Base-by-base conservation (phyloP, 306 rosid species). In the Rubus parviflorus region DNA sequence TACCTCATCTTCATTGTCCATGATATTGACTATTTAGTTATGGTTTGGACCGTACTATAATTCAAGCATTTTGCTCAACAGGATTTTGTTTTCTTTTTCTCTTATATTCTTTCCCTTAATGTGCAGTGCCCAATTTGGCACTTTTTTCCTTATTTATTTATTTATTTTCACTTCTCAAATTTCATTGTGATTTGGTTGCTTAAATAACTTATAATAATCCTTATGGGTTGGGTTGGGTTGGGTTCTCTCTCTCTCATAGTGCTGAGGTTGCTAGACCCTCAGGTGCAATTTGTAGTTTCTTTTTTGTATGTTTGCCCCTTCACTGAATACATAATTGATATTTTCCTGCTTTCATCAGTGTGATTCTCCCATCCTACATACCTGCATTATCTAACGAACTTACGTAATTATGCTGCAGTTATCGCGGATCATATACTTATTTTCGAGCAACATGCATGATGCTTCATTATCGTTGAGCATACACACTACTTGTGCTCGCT, bases 401-500 rank as follows among this genome's bases (percentile, higher is more conserved):
- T 81, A 73, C 51, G 7, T 30, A 68, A 22, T 77, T 73, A 60
- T 82, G 80, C 47, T 88, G 92, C 97, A 95, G 99, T 82, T 95
- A 80, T 92, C 99, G 8, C 94, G 97, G 77, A 95, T 95, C 76
- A 95, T 95, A 76, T 95, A 92, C 88, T 88, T 95, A 86, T 95
- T 92, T 87, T 95, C 99, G 58, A 95, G 97, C 81, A 95, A 92
- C 83, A 95, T 95, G 99, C 99, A 95, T 51, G 99, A 95, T 15
- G 99, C 99, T 49, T 95, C 99, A 20, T 85, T 95, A 81, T 88
- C 97, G 8, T 88, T 95, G 85, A 92, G 98, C 90, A 91, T 95
- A 83, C 99, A 95, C 85, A 95, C 99, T 58, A 95, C 99, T 52
- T 95, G 97, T 82, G 97, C 99, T 71, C 97, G 98, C 81, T 78